Evolutionary conservation across 306 rosid genomes (phyloP).

Genomic region (Glycine latifolia): DNA sequence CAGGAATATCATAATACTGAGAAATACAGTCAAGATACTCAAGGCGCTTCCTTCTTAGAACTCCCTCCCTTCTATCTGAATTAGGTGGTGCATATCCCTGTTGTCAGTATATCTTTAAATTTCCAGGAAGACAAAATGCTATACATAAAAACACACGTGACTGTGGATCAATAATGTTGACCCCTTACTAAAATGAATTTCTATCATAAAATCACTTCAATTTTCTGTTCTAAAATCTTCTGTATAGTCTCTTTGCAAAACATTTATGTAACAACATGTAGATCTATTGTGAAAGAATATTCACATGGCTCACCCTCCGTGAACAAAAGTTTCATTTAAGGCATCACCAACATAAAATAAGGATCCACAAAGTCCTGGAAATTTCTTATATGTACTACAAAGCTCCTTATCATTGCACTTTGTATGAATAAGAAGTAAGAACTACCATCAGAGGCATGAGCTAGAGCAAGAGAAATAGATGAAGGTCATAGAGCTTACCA

Average conservation of each 20-base stretch:
- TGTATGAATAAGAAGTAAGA: constrained; percentile 1
- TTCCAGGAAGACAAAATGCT: constrained; percentile 49
- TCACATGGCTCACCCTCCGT: constrained; percentile 1
- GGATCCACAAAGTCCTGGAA: constrained; percentile 9
- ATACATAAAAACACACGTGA: constrained; percentile 1
- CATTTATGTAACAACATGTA: constrained; percentile 17
- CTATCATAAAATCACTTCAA: constrained; percentile 33
- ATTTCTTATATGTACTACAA: background rate
- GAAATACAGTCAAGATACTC: constrained; percentile 85
- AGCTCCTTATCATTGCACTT: background rate
- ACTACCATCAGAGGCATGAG: background rate
- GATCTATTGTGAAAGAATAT: constrained; percentile 29
- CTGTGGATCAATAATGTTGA: too few species aligned
- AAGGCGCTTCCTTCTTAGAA: constrained; percentile 82
- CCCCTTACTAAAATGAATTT: too few species aligned
- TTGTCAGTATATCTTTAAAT: constrained; percentile 85
- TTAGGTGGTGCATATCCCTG: constrained; percentile 99
- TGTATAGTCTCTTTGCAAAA: constrained; percentile 34
- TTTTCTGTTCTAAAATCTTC: constrained; percentile 8
- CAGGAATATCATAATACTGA: constrained; percentile 80
- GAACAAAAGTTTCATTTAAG: constrained; percentile 5
- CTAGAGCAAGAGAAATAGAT: constrained; percentile 36
- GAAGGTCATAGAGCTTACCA: constrained; percentile 62
- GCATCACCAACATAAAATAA: constrained; percentile 6
- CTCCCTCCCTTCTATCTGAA: constrained; percentile 95